Evolutionary conservation across 495 filamentous ascomycete genomes (phyloP).

Genomic region (Thermochaetoides thermophila): DNA sequence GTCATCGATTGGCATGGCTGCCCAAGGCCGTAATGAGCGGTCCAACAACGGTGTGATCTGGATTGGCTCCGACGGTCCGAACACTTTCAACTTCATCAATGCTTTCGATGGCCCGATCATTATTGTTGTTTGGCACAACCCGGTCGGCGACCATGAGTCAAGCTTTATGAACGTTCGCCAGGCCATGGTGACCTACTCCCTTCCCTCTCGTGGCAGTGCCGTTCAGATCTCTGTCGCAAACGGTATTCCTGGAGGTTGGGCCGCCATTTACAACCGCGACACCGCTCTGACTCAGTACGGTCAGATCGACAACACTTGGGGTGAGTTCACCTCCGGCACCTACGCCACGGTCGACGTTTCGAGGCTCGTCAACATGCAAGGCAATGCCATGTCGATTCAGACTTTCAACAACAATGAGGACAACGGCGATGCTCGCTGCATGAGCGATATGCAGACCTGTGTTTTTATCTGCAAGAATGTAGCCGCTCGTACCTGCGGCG

Average conservation of each 20-base stretch:
- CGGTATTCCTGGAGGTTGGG: conserved; percentile 16
- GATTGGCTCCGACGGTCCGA: conserved; percentile 14
- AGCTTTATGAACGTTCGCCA: conserved; percentile 14
- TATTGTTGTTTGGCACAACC: conserved; percentile 13
- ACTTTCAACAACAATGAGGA: conserved; percentile 1
- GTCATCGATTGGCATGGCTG: conserved; percentile 13
- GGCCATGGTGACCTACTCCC: conserved; percentile 16
- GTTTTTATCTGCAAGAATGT: conserved; percentile 8
- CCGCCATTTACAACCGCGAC: conserved; percentile 15
- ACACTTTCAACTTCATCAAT: conserved; percentile 18
- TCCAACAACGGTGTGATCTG: conserved; percentile 10
- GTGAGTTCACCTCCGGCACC: conserved; percentile 19
- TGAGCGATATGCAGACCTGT: conserved; percentile 12
- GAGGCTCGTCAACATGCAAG: conserved; percentile 25
- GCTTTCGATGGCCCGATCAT: conserved; percentile 10
- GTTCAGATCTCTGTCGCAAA: conserved; percentile 14
- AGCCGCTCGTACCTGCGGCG: conserved; percentile 9
- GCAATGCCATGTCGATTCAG: conserved; percentile 15
- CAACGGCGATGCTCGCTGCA: conserved; percentile 1
- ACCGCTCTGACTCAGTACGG: conserved; percentile 17
- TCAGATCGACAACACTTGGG: conserved; percentile 24
- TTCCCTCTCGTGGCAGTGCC: conserved; percentile 6
- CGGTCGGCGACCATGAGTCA: conserved; percentile 7
- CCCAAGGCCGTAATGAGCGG: conserved; percentile 13
- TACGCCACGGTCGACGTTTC: conserved; percentile 24